These are phyloP conservation scores for Teratosphaeria epicoccoides DNA, from an alignment of 2,329 filamentous ascomycete species.

Conservation along the genomic window DNA sequence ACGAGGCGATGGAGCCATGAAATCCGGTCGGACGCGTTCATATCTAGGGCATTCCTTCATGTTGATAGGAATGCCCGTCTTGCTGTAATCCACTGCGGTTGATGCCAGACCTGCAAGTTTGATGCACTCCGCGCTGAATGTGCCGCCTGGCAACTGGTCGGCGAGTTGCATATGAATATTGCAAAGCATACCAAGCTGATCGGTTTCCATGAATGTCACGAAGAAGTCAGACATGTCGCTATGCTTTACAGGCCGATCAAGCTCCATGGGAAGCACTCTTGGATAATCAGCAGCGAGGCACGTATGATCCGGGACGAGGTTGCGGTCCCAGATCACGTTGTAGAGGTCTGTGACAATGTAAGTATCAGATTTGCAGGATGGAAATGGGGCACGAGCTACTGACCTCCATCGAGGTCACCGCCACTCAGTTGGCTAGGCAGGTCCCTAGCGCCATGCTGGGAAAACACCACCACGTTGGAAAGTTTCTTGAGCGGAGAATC, in stretches of 20 bases:
- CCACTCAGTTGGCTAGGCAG: constrained; percentile 69
- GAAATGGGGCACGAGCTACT: neutral
- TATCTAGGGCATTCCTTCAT: constrained; percentile 35
- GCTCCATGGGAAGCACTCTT: constrained; percentile 43
- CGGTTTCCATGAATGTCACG: constrained; percentile 58
- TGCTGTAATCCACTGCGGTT: constrained; percentile 29
- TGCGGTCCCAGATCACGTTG: constrained; percentile 63
- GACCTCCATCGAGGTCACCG: constrained; percentile 67
- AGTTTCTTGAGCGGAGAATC: constrained; percentile 52
- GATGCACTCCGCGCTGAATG: constrained; percentile 26
- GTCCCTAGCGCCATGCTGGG: constrained; percentile 58
- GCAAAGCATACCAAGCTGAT: constrained; percentile 33
- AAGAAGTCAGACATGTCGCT: constrained; percentile 73
- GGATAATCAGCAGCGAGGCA: constrained; percentile 61
- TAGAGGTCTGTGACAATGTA: constrained; percentile 46
- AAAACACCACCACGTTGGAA: constrained; percentile 70
- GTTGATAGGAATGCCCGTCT: constrained; percentile 51
- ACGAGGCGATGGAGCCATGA: constrained; percentile 42
- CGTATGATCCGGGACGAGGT: constrained; percentile 34
- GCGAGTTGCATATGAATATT: constrained; percentile 33
- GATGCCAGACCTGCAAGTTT: constrained; percentile 31
- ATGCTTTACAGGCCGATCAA: constrained; percentile 49
- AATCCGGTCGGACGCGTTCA: constrained; percentile 38
- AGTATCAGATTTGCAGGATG: neutral
- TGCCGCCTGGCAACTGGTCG: constrained; percentile 26